These are phyloP conservation scores for Lithohypha guttulata DNA, from an alignment of 2,329 filamentous ascomycete species.

Conservation along the genomic window DNA sequence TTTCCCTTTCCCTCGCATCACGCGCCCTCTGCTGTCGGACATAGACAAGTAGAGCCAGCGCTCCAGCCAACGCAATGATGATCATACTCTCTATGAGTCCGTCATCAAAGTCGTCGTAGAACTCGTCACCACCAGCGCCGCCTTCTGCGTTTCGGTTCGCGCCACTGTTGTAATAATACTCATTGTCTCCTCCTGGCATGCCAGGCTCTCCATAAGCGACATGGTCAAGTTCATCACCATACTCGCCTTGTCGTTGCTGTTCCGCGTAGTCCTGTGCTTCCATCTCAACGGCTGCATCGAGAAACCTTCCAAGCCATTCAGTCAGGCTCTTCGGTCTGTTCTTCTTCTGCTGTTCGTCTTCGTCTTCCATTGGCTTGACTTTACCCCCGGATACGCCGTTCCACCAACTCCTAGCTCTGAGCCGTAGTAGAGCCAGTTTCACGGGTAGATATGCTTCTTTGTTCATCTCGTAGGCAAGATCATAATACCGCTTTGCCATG, in stretches of 20 bases:
- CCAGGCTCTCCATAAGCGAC: slow-evolving; percentile 38
- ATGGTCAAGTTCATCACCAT: slow-evolving; percentile 27
- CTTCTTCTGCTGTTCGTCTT: slow-evolving; percentile 34
- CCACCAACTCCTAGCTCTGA: slow-evolving; percentile 81
- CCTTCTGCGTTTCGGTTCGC: background rate
- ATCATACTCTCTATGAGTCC: slow-evolving; percentile 74
- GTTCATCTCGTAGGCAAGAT: slow-evolving; percentile 82
- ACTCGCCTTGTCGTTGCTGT: slow-evolving; percentile 33
- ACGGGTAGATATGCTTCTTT: slow-evolving; percentile 90
- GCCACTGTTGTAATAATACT: slow-evolving; percentile 20
- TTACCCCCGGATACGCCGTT: slow-evolving; percentile 84
- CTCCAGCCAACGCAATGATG: slow-evolving; percentile 66
- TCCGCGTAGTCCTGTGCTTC: slow-evolving; percentile 52
- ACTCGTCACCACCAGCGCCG: slow-evolving; percentile 23
- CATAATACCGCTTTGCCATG: slow-evolving; percentile 91
- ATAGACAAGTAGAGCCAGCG: slow-evolving; percentile 67
- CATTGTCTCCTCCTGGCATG: slow-evolving; percentile 41
- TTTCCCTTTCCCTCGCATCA: slow-evolving; percentile 33
- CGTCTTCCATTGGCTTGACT: slow-evolving; percentile 84
- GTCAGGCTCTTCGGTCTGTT: slow-evolving; percentile 65
- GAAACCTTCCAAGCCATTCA: slow-evolving; percentile 81
- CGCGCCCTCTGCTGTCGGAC: slow-evolving; percentile 64
- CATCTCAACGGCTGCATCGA: slow-evolving; percentile 59
- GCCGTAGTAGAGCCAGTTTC: slow-evolving; percentile 73
- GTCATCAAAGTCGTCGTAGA: slow-evolving; percentile 53